Evolutionary conservation across 306 rosid genomes (phyloP).

Genomic region (Cyamopsis tetragonoloba): DNA sequence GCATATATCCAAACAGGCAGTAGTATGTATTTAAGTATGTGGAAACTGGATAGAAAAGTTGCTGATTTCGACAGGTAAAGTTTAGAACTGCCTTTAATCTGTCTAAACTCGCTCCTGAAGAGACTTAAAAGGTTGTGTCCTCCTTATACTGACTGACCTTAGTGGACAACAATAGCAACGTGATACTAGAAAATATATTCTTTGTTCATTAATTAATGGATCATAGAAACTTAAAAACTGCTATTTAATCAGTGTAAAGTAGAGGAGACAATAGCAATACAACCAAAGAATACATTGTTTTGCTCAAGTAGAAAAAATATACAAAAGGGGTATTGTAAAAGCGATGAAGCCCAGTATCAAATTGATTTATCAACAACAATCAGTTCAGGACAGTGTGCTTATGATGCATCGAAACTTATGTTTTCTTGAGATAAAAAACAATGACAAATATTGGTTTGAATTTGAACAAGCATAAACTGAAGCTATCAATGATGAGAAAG

Average conservation of each 20-base stretch:
- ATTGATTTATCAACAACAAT: background rate
- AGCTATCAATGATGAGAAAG: constrained; percentile 22
- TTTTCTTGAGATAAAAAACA: constrained; percentile 10
- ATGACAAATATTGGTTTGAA: background rate
- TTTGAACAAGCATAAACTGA: constrained; percentile 23
- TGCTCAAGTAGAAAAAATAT: background rate
- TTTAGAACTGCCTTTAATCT: background rate
- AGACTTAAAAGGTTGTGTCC: background rate
- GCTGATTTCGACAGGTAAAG: too few species aligned
- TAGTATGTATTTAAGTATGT: too few species aligned
- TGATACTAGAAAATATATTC: background rate
- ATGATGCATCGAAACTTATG: constrained; percentile 6
- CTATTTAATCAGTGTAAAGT: background rate
- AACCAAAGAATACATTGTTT: background rate
- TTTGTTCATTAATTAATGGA: background rate
- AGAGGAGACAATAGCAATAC: background rate
- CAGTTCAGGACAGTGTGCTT: background rate
- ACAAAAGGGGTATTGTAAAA: background rate
- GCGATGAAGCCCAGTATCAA: background rate
- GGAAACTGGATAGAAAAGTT: too few species aligned
- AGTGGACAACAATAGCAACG: background rate
- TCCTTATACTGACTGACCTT: background rate
- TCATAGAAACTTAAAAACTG: background rate
- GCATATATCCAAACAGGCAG: too few species aligned
- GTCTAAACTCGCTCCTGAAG: background rate